Conservation (phyloP, 495 filamentous ascomycete species). For the Sabuloglossum arenarium region DNA sequence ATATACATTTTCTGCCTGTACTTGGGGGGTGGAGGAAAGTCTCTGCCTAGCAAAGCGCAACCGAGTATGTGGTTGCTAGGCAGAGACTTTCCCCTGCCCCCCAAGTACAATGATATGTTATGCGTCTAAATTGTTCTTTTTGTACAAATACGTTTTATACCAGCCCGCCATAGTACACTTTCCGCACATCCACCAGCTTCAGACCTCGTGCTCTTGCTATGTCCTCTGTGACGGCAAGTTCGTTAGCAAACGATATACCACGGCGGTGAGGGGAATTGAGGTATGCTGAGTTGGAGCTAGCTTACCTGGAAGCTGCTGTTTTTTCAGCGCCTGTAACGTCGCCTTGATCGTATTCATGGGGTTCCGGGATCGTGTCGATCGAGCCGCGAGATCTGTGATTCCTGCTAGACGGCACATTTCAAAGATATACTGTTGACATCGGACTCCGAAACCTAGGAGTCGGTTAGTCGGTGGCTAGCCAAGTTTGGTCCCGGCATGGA, state of each 20-base stretch:
- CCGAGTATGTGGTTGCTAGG: no score
- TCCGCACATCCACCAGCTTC: conserved; percentile 89
- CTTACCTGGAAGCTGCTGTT: conserved; percentile 46
- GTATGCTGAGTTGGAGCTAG: no score
- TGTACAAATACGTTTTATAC: conserved; percentile 17
- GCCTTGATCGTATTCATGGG: conserved; percentile 96
- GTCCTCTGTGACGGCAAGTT: conserved; percentile 29
- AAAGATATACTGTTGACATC: conserved; percentile 75
- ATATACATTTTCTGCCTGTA: no score
- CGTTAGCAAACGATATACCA: neutral
- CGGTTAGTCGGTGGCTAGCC: conserved; percentile 6
- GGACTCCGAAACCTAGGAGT: conserved; percentile 63
- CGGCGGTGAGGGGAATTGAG: neutral
- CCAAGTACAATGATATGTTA: neutral
- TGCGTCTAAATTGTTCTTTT: neutral
- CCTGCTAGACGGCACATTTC: conserved; percentile 74
- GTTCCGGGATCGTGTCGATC: conserved; percentile 60
- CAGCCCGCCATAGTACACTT: conserved; percentile 82
- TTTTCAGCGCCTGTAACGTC: conserved; percentile 56
- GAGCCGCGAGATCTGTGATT: conserved; percentile 66
- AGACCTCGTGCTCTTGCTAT: conserved; percentile 69
- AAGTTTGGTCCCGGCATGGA: neutral
- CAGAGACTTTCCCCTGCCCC: no score
- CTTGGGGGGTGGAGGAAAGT: no score
- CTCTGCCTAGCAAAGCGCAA: no score